Evolutionary conservation across 345 rosid genomes (phyloP), one percentile per base, ranked within the genome.

Genomic region (Carallia brachiata): DNA sequence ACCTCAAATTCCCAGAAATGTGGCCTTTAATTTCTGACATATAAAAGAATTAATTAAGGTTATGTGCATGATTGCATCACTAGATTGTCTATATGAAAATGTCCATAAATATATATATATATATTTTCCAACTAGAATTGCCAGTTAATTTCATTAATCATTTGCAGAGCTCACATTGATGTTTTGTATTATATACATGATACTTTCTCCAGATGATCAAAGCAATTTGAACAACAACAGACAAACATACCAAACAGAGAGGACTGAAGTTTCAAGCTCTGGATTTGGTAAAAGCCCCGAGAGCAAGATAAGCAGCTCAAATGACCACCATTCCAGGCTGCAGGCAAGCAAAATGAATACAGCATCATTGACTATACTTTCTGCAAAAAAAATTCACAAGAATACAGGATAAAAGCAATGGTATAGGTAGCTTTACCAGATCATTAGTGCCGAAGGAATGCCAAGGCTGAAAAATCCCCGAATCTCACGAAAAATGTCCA

Each of bases 211-310:
- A 6, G n/a, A 30, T 40, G 48, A 40, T 40, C 16, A 2, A 40
- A 40, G 15, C 48, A 40, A 40, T 40, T 10, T 2, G 48, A 40
- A 40, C 48, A 40, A 9, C 2, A 40, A 40, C 10, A 40, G 48
- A 40, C 12, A 40, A n/a, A 54, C 69, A 50, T 66, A 73, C 76
- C 76, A 73, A 4, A 73, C 62, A 15, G 76, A 73, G 5, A 73
- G 76, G 23, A 73, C 76, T 4, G 76, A 73, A 9, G 71, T 61
- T 32, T 73, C 76, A 18, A 73, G 70, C 66, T 39, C 39, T 34
- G 71, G 76, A 58, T 73, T 73, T 52, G 76, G 76, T 53, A 73
- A 66, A 53, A 73, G 71, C 31, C 71, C 76, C 10, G 76, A 73
- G 6, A 73, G 76, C 66, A 73, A 10, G 27, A 60, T 32, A 36